phyloP scores from a whole-genome alignment of 805 yeast species.

The Ogataea salicorniae region DNA sequence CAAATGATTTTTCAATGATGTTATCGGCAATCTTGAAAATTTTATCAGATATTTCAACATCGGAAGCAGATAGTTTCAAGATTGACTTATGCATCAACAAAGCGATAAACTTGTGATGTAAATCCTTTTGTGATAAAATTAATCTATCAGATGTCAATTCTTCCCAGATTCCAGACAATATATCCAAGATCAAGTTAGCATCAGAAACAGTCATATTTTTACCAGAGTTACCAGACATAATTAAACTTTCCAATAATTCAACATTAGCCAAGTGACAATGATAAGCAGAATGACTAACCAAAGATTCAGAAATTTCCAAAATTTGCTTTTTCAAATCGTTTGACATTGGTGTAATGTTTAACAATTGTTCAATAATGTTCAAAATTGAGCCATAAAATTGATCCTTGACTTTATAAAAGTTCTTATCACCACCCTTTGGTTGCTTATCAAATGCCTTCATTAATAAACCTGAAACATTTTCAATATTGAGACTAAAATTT shows the following conservation, averaged over 20 bases:
- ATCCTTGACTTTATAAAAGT: slow-evolving; percentile 42
- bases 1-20: slow-evolving; percentile 44
- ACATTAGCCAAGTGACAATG: slow-evolving; percentile 16
- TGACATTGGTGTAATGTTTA: slow-evolving; percentile 10
- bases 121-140: slow-evolving; percentile 55
- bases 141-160: slow-evolving; percentile 54
- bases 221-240: slow-evolving; percentile 5
- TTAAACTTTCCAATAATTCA: slow-evolving; percentile 5
- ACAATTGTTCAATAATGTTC: slow-evolving; percentile 6
- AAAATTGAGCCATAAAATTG: slow-evolving; percentile 31
- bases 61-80: slow-evolving; percentile 33
- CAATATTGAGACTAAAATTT: slow-evolving; percentile 14
- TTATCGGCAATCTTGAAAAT: slow-evolving; percentile 36
- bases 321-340: slow-evolving; percentile 1
- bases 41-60: slow-evolving; percentile 23
- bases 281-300: slow-evolving; percentile 16
- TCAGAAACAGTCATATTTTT: slow-evolving; percentile 11
- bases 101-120: slow-evolving; percentile 57
- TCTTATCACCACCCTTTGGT: slow-evolving; percentile 20
- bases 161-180: slow-evolving; percentile 49
- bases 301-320: slow-evolving; percentile 8
- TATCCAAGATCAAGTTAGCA: slow-evolving; percentile 24
- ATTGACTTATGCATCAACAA: slow-evolving; percentile 40
- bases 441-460: slow-evolving; percentile 13
- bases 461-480: slow-evolving; percentile 19